Evolutionary conservation across 1,284 basidiomycete genomes (phyloP), one percentile per base, ranked within the genome.

Genomic region (Malassezia cuniculi): DNA sequence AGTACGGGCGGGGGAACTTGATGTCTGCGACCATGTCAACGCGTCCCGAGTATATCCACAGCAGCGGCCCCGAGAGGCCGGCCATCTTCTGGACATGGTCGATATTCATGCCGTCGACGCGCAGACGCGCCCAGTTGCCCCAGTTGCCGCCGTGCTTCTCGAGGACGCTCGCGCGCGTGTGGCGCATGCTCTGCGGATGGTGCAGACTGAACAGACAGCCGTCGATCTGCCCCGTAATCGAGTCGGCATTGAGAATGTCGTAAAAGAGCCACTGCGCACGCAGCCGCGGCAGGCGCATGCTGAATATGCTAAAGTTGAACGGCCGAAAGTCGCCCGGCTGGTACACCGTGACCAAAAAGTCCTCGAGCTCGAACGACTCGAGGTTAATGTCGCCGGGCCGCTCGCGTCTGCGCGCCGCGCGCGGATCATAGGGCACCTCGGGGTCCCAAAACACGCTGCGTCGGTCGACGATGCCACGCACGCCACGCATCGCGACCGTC

Each of bases 201-300:
- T 97, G 90, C 49, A 99, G 68, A 60, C 87, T 94, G 72, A 95
- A 94, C 11, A 99, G 66, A 60, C 93, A 99, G 57, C 94, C 94
- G 66, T 99, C 90, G 52, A 90, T 84, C 65, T 99, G 93, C 1
- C 90, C 90, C 4, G 93, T 90, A 40, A 95, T 84, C 41, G 81
- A 83, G 55, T 95, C 87, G 0, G 90, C 90, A 31, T 77, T 78
- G 25, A 70, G 58, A 4, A 71, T 44, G 66, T 94, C 89, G 65
- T 89, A 90, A 69, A 94, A 94, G 24, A 94, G 61, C 87, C 87
- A 97, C 57, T 84, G 81, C 65, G 90, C 93, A 43, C 90, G 75
- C 53, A 97, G 79, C 12, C 75, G 76, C 10, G 76, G 76, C 27
- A 95, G 77, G 52, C 83, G 80, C n/a, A 89, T 90, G 47, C 81